Base-by-base conservation (phyloP, 1,139 yeast genomes). In the Groenewaldozyma sp. region DNA sequence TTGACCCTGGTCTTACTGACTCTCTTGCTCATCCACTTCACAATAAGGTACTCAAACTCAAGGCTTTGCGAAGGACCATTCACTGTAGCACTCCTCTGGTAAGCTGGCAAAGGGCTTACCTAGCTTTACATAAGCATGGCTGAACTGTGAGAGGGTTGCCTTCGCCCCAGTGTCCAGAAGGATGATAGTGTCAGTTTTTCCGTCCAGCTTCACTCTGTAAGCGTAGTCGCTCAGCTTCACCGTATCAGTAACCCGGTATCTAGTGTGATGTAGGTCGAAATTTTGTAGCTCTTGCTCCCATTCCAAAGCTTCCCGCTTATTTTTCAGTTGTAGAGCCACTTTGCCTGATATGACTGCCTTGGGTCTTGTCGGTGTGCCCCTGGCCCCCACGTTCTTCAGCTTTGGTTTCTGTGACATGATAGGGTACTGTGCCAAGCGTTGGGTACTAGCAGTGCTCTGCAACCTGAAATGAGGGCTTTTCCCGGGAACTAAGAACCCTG, bases 31-130 rank as follows among this genome's bases (percentile, higher is more conserved):
- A n/a, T n/a, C n/a, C n/a, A n/a, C n/a, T n/a, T n/a, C n/a, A n/a
- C n/a, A n/a, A 17, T 17, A n/a, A 27, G 29, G 16, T 24, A 10
- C 18, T 24, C 10, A 7, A 11, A 7, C 31, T 11, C 31, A 11
- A 28, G n/a, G 13, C 21, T 31, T 13, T 2, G 5, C 13, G 14
- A 27, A 5, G 5, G 18, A 11, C 40, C 40, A 37, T 13, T 33
- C 34, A 13, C 32, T 17, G 24, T 37, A 37, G 3, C 29, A 14
- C 22, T 7, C 11, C 7, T 31, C 26, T 16, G 40, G 40, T 11
- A 18, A 7, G 5, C 11, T 5, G 7, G 20, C 16, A 14, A 18
- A 34, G 14, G 28, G 20, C 11, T 24, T 14, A 7, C 40, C 40
- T 4, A 37, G 21, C n/a, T 20, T 19, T 10, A 35, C 11, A 7